Evolutionary conservation across 2,329 filamentous ascomycete genomes (phyloP).

Genomic region (Tolypocladium nubicola): DNA sequence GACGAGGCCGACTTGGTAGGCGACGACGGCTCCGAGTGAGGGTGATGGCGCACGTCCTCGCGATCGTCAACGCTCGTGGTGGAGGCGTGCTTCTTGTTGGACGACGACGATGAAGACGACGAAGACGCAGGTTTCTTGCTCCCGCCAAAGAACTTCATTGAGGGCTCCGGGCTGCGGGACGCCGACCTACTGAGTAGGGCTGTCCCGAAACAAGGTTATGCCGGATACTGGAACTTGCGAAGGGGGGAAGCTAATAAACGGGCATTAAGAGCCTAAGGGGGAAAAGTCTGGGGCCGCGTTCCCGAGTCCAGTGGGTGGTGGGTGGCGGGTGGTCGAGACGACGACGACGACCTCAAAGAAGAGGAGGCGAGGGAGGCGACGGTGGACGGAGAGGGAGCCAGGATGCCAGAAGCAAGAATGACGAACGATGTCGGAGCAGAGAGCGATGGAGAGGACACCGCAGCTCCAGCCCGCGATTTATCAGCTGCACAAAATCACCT

Average conservation of each 20-base stretch:
- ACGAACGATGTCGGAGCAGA: neutral
- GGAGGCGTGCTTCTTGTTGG: conserved; percentile 30
- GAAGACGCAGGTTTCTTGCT: conserved; percentile 27
- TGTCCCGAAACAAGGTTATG: conserved; percentile 30
- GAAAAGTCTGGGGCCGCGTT: neutral
- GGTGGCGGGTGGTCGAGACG: neutral
- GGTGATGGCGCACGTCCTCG: conserved; percentile 25
- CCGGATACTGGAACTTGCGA: conserved; percentile 19
- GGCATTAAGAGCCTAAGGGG: conserved; percentile 15
- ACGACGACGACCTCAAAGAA: neutral
- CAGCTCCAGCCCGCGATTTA: conserved; percentile 16
- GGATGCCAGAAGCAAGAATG: neutral
- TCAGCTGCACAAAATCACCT: conserved; percentile 11
- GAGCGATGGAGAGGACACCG: neutral
- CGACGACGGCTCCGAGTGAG: conserved; percentile 24
- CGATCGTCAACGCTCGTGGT: conserved; percentile 20
- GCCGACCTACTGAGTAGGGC: conserved; percentile 12
- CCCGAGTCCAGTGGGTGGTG: neutral
- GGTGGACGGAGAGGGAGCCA: neutral
- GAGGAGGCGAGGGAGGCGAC: neutral
- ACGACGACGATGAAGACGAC: conserved; percentile 6
- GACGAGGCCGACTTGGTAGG: conserved; percentile 25
- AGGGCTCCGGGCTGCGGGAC: conserved; percentile 10
- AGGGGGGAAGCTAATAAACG: conserved; percentile 15
- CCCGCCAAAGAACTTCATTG: conserved; percentile 43